These are phyloP conservation scores for Camellia lanceoleosa DNA, from an alignment of 148 eudicot species.

Conservation along the genomic window DNA sequence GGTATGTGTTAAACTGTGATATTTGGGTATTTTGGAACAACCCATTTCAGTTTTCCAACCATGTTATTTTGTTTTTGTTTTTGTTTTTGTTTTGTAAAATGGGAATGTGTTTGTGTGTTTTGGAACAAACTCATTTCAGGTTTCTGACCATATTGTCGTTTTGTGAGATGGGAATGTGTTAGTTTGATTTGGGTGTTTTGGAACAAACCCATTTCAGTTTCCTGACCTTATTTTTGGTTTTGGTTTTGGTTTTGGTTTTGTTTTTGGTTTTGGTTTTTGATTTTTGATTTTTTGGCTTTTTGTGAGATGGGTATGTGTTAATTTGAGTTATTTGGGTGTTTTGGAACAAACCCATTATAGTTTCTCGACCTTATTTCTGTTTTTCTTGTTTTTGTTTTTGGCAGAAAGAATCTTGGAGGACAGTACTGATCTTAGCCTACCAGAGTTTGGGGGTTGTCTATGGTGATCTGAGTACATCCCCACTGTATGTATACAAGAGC, in stretches of 20 bases:
- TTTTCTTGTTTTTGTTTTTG: slow-evolving; percentile 14
- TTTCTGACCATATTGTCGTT: slow-evolving; percentile 3
- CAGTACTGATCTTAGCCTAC: slow-evolving; percentile 74
- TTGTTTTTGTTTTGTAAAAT: not conserved
- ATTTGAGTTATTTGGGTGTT: not conserved
- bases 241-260: no score
- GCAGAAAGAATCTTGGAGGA: slow-evolving; percentile 88
- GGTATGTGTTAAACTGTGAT: no score
- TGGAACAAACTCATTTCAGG: slow-evolving; percentile 6
- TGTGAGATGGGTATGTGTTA: not conserved
- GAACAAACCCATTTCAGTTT: slow-evolving; percentile 9
- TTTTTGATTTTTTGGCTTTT: slow-evolving; percentile 14
- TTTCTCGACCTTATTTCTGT: not conserved
- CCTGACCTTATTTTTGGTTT: not conserved
- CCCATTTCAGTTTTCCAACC: slow-evolving; percentile 13
- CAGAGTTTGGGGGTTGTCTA: slow-evolving; percentile 93
- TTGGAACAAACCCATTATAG: slow-evolving; percentile 6
- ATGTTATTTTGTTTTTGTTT: slow-evolving; percentile 1
- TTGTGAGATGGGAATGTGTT: not conserved
- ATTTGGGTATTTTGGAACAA: not conserved
- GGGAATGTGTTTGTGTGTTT: not conserved
- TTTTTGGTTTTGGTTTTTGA: not conserved
- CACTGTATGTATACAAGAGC: slow-evolving; percentile 75
- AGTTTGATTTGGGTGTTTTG: not conserved
- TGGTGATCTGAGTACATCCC: slow-evolving; percentile 93